Evolutionary conservation across 139 green algal species (phyloP).

Genomic region (Chlorella sp.): DNA sequence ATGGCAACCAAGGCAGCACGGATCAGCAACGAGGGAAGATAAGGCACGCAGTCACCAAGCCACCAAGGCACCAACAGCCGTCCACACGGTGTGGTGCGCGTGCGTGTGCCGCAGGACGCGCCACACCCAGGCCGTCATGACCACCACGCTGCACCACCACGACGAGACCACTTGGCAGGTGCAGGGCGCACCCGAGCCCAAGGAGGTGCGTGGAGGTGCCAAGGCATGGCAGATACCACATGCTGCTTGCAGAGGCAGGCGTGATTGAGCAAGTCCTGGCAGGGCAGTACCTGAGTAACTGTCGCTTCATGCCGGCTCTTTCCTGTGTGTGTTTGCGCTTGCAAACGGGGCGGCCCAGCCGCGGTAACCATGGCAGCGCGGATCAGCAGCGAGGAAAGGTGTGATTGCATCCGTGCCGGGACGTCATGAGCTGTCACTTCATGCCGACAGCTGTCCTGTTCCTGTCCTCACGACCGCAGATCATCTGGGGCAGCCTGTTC

Average conservation of each 20-base stretch:
- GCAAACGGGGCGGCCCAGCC: background rate
- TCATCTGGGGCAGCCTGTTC: slow-evolving; percentile 20
- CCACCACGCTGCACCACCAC: background rate
- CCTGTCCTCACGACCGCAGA: slow-evolving; percentile 28
- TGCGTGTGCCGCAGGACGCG: background rate
- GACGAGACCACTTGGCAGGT: slow-evolving; percentile 1
- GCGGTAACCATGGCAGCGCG: no score
- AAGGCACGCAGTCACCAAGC: no score
- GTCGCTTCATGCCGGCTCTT: no score
- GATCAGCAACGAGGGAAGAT: no score
- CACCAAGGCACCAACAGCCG: no score
- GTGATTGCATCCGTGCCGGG: background rate
- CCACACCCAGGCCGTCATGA: background rate
- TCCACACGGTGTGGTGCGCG: no score
- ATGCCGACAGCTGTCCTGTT: background rate
- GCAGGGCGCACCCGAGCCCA: background rate
- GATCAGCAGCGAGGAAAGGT: no score
- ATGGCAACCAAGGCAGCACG: no score
- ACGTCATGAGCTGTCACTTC: background rate
- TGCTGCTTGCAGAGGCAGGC: no score
- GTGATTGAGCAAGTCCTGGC: no score
- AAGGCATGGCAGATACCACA: no score
- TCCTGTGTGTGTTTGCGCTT: background rate
- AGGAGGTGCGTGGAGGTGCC: background rate
- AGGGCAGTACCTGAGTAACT: no score